Evolutionary conservation across 768 basidiomycete genomes (phyloP), one percentile per base, ranked within the genome.

Genomic region (Trametes coccinea): DNA sequence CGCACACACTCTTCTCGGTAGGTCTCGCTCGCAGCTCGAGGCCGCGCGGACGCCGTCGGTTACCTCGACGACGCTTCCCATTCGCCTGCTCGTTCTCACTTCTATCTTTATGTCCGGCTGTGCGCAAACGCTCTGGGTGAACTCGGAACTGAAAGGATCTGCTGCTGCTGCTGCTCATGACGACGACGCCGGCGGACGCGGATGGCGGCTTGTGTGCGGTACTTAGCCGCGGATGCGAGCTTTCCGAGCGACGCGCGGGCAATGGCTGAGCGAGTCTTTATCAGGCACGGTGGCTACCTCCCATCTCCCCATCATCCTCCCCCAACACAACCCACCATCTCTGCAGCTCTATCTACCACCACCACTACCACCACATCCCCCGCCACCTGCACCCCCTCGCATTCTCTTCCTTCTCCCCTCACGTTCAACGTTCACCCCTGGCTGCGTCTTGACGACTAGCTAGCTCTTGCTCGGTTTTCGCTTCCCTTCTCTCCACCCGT

Each of bases 341-440:
- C 22, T 34, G 17, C 16, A 13, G 16, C 34, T 11, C 52, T 53
- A 30, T 47, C 44, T 44, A 27, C 45, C 52, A 39, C 59, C 59
- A 49, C 59, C 51, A 60, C 52, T n/a, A n/a, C n/a, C n/a, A n/a
- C n/a, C n/a, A n/a, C 51, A 60, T 39, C 58, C 44, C 44, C 50
- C 11, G 17, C 44, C 14, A 10, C 52, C 29, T 27, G 10, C 29
- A 1, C 39, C 33, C 44, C 7, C 29, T 44, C 31, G 44, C 58
- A 27, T 33, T 27, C 41, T 13, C 16, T 10, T 33, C 14, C 13
- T 16, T 37, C 11, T 5, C 34, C 29, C 7, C 51, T 33, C n/a
- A 14, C 31, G 10, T 1, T 29, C 1, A 31, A 10, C 48, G 47
- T 43, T 13, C 6, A 43, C 3, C 41, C 1, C n/a, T n/a, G 10